Conservation (phyloP, 106 monocot genomes). For the Phalaenopsis aphrodite region DNA sequence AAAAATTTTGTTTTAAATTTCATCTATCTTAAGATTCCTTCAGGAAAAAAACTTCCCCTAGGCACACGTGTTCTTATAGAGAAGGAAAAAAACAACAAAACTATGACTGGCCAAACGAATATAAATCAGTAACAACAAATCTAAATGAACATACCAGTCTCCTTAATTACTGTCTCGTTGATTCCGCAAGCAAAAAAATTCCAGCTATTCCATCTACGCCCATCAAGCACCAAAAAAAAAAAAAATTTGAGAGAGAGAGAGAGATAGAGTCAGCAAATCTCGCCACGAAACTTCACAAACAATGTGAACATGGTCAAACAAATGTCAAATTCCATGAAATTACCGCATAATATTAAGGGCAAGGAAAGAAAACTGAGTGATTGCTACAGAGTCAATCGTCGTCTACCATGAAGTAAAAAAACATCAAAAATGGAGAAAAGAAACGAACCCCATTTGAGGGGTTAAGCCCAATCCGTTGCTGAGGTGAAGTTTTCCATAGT, state of each 20-base stretch:
- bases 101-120: neutral
- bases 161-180: constrained; percentile 79
- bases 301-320: neutral
- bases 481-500: constrained; percentile 84
- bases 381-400: neutral
- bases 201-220: constrained; percentile 97
- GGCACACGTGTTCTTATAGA: neutral
- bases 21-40: no score
- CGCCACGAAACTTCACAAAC: neutral
- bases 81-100: neutral
- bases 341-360: neutral
- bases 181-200: constrained; percentile 96
- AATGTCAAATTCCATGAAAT: neutral
- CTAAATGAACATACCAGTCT: constrained; percentile 51
- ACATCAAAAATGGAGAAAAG: neutral
- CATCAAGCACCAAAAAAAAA: neutral
- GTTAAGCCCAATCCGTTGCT: constrained; percentile 81
- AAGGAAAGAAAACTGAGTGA: neutral
- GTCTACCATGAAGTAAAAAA: neutral
- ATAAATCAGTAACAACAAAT: neutral
- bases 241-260: neutral
- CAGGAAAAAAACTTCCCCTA: no score
- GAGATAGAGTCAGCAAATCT: no score
- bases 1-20: no score
- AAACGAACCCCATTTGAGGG: constrained; percentile 83